These are phyloP conservation scores for Phyllosticta capitalensis DNA, from an alignment of 2,329 filamentous ascomycete genomes.

Conservation along the genomic window DNA sequence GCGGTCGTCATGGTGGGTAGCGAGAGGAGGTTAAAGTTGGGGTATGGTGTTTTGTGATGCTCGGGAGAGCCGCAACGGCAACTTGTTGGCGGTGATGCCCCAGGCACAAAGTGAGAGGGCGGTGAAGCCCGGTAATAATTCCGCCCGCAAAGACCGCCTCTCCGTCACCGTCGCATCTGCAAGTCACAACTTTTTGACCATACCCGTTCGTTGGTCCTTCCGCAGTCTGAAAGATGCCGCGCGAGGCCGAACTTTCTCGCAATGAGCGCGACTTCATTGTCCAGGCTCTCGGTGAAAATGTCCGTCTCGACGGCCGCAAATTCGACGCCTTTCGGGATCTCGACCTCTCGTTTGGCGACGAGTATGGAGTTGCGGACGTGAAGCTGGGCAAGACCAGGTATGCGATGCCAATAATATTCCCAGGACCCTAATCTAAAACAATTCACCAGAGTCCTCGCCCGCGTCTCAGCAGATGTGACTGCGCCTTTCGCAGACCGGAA, in stretches of 20 bases:
- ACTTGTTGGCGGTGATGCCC: neutral
- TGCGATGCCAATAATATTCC: slow-evolving; percentile 9
- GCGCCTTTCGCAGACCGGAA: slow-evolving; percentile 79
- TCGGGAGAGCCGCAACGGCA: neutral
- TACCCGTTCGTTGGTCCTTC: neutral
- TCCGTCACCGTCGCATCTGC: slow-evolving; percentile 6
- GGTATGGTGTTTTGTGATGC: neutral
- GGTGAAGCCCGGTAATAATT: neutral
- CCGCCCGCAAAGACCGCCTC: slow-evolving; percentile 1
- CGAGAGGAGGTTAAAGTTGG: neutral
- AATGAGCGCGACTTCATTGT: slow-evolving; percentile 82
- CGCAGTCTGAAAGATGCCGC: slow-evolving; percentile 57
- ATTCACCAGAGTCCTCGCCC: slow-evolving; percentile 60
- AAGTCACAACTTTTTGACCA: neutral
- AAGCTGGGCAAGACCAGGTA: slow-evolving; percentile 84
- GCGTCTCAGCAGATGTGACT: slow-evolving; percentile 80
- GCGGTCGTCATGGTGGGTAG: slow-evolving; percentile 40
- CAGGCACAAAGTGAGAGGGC: neutral
- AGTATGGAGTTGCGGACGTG: slow-evolving; percentile 84
- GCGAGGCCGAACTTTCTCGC: slow-evolving; percentile 80
- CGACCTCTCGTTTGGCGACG: slow-evolving; percentile 73
- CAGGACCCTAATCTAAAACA: slow-evolving; percentile 1
- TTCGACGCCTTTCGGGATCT: slow-evolving; percentile 73
- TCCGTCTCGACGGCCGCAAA: slow-evolving; percentile 74
- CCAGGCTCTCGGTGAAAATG: slow-evolving; percentile 68